phyloP scores from a whole-genome alignment of 148 eudicot species.

The Persicaria maculosa region DNA sequence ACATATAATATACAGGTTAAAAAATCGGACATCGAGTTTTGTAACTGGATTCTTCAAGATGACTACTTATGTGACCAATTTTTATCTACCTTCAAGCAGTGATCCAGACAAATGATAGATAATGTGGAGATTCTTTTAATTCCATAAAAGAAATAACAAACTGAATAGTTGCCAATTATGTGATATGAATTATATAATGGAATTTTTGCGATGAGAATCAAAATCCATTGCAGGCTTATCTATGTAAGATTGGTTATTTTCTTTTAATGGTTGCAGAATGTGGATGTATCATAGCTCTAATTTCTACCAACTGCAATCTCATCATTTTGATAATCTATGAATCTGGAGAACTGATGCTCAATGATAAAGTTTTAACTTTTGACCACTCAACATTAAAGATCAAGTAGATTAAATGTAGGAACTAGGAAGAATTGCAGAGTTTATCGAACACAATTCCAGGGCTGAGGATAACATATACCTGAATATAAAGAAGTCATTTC shows the following conservation, averaged over 20 bases:
- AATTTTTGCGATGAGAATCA: not conserved
- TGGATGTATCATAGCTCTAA: not conserved
- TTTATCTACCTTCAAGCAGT: conserved; percentile 20
- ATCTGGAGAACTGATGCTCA: not conserved
- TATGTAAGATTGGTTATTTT: not conserved
- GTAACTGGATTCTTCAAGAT: conserved; percentile 26
- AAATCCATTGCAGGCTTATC: not conserved
- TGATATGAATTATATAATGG: conserved; percentile 16
- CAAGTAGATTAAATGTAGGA: not conserved
- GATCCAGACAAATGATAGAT: conserved; percentile 23
- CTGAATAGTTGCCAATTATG: conserved; percentile 21
- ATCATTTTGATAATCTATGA: not conserved
- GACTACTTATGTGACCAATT: conserved; percentile 27
- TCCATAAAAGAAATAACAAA: conserved; percentile 30
- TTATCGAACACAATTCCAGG: not conserved
- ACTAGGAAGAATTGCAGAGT: not conserved
- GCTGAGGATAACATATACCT: conserved; percentile 19
- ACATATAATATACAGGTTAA: not conserved
- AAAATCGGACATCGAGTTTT: not conserved
- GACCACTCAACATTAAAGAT: not conserved
- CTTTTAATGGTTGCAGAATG: not conserved
- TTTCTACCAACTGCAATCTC: not conserved
- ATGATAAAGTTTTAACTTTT: not conserved
- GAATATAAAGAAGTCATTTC: conserved; percentile 33
- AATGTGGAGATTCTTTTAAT: conserved; percentile 31